Percentiles rank a stretch among this genome's conserved stretches.
Conservation (phyloP, 1,284 basidiomycete species). For the Tylopilus sp. region DNA sequence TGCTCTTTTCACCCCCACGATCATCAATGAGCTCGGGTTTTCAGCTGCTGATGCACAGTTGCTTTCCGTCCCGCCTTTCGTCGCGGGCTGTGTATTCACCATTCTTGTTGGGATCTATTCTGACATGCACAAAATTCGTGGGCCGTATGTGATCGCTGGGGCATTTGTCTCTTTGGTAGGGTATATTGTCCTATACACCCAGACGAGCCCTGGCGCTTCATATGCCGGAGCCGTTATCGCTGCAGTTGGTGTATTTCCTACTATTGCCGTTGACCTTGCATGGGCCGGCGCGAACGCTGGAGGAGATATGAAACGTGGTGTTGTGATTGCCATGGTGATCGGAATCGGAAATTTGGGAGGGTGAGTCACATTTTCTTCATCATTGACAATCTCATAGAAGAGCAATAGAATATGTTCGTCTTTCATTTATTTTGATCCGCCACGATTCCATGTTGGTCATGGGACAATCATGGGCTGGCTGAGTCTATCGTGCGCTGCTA, state of each 20-base stretch:
- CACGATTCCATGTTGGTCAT: slow-evolving; percentile 51
- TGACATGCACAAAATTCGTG: slow-evolving; percentile 43
- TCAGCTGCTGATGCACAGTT: slow-evolving; percentile 57
- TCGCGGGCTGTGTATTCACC: slow-evolving; percentile 43
- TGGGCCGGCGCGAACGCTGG: slow-evolving; percentile 59
- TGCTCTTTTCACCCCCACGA: slow-evolving; percentile 58
- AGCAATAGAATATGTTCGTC: slow-evolving; percentile 41
- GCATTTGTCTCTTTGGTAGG: slow-evolving; percentile 44
- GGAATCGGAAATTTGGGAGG: slow-evolving; percentile 54
- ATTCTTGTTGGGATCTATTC: slow-evolving; percentile 44
- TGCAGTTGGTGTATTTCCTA: slow-evolving; percentile 54
- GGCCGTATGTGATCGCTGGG: slow-evolving; percentile 45
- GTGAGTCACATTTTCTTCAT: slow-evolving; percentile 23
- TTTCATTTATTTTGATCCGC: slow-evolving; percentile 45
- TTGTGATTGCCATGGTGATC: slow-evolving; percentile 55
- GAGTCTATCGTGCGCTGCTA: slow-evolving; percentile 34
- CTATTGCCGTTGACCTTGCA: slow-evolving; percentile 51
- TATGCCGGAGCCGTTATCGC: slow-evolving; percentile 55
- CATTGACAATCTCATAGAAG: slow-evolving; percentile 6
- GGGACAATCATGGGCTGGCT: slow-evolving; percentile 51
- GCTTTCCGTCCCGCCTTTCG: slow-evolving; percentile 54
- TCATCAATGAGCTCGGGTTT: slow-evolving; percentile 55
- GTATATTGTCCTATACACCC: slow-evolving; percentile 46
- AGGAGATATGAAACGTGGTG: slow-evolving; percentile 53
- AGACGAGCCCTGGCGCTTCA: slow-evolving; percentile 36